These are phyloP conservation scores for Colletotrichum sp. DNA, from an alignment of 2,329 filamentous ascomycete species.

Conservation along the genomic window DNA sequence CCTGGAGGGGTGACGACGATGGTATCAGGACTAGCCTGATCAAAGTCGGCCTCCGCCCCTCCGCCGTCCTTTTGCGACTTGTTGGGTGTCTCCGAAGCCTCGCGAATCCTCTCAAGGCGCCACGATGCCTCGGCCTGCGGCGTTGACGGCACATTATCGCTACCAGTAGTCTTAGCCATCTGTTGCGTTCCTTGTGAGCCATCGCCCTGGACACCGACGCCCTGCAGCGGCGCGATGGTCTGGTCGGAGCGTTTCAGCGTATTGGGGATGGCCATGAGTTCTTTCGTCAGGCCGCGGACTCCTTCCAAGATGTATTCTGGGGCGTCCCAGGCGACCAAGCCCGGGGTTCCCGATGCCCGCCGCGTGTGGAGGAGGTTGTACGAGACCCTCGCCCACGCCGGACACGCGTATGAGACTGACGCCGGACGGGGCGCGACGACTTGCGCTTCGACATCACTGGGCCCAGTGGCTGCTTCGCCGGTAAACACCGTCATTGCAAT, in stretches of 20 bases:
- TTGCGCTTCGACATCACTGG: conserved; percentile 21
- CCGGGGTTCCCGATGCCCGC: conserved; percentile 43
- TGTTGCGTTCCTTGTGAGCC: background rate
- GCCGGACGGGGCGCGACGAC: conserved; percentile 27
- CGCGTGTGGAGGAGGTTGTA: conserved; percentile 49
- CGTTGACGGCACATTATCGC: background rate
- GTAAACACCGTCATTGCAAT: conserved; percentile 55
- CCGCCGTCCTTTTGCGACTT: background rate
- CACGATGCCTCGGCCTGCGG: conserved; percentile 2
- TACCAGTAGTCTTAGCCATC: too few species aligned
- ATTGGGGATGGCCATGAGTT: conserved; percentile 40
- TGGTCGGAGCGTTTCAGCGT: conserved; percentile 36
- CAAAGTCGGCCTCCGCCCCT: background rate
- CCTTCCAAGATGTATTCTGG: conserved; percentile 51
- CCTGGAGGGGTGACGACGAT: conserved; percentile 16
- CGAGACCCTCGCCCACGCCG: conserved; percentile 50
- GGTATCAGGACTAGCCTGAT: conserved; percentile 19
- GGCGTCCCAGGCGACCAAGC: conserved; percentile 53
- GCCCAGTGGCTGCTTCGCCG: conserved; percentile 25
- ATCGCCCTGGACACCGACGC: conserved; percentile 25
- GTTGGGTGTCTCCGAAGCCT: conserved; percentile 12
- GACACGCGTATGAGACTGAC: conserved; percentile 44
- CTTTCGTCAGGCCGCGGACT: conserved; percentile 43
- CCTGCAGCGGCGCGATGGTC: conserved; percentile 34
- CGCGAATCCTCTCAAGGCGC: conserved; percentile 13